phyloP scores from a whole-genome alignment of 179 eudicot species.

The Amaranthus tricolor region DNA sequence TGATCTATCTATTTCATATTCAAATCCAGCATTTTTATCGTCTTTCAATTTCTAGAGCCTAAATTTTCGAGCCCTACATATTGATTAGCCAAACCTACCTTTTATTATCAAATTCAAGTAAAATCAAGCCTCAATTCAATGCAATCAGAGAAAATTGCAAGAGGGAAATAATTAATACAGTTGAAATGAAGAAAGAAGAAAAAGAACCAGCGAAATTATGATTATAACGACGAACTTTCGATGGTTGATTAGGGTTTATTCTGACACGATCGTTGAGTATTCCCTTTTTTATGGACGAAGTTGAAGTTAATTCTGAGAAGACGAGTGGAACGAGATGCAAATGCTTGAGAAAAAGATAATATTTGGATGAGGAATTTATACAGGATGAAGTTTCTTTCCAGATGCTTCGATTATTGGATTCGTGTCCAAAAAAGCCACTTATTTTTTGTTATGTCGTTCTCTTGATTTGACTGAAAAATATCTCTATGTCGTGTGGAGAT shows the following conservation, averaged over 20 bases:
- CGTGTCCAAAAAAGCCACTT: no score
- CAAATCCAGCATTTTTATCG: neutral
- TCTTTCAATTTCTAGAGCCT: neutral
- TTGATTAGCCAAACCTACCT: conserved; percentile 18
- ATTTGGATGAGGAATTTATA: no score
- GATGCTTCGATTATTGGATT: no score
- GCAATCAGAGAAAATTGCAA: conserved; percentile 7
- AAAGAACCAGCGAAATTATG: conserved; percentile 24
- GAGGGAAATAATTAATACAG: neutral
- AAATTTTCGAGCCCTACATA: neutral
- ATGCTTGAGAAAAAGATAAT: no score
- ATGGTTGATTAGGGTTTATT: conserved; percentile 11
- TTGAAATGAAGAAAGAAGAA: conserved; percentile 2
- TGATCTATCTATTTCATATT: no score
- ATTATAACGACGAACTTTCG: conserved; percentile 24
- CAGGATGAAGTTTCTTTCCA: no score
- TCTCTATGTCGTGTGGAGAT: no score
- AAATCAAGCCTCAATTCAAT: conserved; percentile 12
- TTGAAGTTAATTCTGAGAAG: no score
- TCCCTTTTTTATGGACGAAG: no score
- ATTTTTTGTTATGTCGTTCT: no score
- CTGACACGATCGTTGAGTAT: conserved; percentile 10
- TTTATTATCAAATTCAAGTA: neutral
- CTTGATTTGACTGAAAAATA: no score
- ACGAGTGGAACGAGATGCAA: no score